These are phyloP conservation scores for Withania somnifera DNA, from an alignment of 305 asterid genomes.

Conservation along the genomic window DNA sequence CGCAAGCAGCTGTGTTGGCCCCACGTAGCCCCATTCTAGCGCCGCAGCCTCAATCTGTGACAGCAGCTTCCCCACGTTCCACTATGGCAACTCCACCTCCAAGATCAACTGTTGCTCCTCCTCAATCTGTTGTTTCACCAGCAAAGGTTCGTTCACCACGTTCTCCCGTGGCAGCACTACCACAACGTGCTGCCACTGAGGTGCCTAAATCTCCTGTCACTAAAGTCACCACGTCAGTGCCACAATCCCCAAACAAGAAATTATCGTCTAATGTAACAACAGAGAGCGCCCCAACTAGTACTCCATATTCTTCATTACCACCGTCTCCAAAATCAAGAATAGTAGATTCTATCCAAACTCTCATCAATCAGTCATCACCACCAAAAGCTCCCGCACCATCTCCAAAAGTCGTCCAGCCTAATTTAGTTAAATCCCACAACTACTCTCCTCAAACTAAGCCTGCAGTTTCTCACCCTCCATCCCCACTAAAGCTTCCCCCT, in stretches of 20 bases:
- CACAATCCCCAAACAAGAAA: not conserved
- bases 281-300: not conserved
- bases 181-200: not conserved
- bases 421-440: not conserved
- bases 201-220: conserved; percentile 1
- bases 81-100: not conserved
- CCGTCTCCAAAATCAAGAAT: not conserved
- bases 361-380: conserved; percentile 4
- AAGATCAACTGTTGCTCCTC: not conserved
- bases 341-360: not conserved
- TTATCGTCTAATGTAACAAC: not conserved
- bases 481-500: conserved; percentile 7
- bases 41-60: not conserved
- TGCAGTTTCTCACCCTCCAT: conserved; percentile 3
- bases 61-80: not conserved
- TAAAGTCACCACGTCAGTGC: conserved; percentile 1
- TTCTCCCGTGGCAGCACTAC: not conserved
- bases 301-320: not conserved
- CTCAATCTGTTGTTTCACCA: not conserved
- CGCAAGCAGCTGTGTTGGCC: not conserved
- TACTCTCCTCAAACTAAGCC: conserved; percentile 8
- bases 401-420: not conserved
- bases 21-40: not conserved
- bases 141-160: not conserved
- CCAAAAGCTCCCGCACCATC: not conserved